Evolutionary conservation across 176 grass and related monocot species (phyloP).

Genomic region (Metroxylon sagu): DNA sequence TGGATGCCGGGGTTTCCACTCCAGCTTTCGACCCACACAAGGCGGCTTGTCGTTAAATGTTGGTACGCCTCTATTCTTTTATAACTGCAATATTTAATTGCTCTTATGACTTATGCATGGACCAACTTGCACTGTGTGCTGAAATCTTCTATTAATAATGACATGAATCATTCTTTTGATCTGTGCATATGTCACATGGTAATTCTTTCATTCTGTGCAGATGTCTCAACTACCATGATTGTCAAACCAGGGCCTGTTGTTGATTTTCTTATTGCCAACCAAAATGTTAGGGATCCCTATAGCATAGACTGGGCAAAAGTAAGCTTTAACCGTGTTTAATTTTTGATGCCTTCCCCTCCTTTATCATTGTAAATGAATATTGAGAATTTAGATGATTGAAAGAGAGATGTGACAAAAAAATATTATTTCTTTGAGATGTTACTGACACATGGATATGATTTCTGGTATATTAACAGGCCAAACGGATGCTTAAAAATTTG

Average conservation of each 20-base stretch:
- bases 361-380: too few relatives aligned
- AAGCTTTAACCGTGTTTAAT: neutral
- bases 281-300: slow-evolving; percentile 47
- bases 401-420: too few relatives aligned
- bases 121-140: too few relatives aligned
- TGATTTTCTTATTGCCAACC: slow-evolving; percentile 73
- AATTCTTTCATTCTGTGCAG: slow-evolving; percentile 16
- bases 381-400: too few relatives aligned
- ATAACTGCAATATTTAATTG: too few relatives aligned
- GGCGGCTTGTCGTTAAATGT: slow-evolving; percentile 83
- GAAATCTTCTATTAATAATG: too few relatives aligned
- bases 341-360: neutral
- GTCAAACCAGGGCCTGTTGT: slow-evolving; percentile 78
- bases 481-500: slow-evolving; percentile 58
- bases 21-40: slow-evolving; percentile 78
- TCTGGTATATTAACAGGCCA: slow-evolving; percentile 37
- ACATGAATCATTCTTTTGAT: too few relatives aligned
- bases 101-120: too few relatives aligned
- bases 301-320: slow-evolving; percentile 73
- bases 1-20: slow-evolving; percentile 83
- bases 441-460: too few relatives aligned
- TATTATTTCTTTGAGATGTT: too few relatives aligned
- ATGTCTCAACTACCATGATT: slow-evolving; percentile 97
- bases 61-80: slow-evolving; percentile 16
- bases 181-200: too few relatives aligned